phyloP scores from a whole-genome alignment of 2,329 filamentous ascomycete species.

The Penicillium sp. region DNA sequence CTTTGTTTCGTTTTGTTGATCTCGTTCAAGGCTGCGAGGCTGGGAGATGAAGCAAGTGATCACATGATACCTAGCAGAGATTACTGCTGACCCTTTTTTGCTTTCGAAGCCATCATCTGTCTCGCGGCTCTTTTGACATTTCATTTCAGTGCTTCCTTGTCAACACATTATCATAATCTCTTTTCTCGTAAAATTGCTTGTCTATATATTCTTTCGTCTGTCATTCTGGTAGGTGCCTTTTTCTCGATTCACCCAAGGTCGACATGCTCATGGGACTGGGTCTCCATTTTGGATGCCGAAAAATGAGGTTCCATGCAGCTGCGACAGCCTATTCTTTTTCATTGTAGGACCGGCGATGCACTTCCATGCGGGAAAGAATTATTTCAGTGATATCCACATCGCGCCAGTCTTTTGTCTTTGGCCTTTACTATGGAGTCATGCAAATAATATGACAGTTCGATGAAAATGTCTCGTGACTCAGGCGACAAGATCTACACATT shows the following conservation, averaged over 20 bases:
- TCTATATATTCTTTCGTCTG: neutral
- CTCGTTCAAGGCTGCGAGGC: neutral
- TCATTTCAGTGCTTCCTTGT: neutral
- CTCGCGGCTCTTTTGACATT: neutral
- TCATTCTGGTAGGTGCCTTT: neutral
- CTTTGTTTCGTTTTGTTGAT: neutral
- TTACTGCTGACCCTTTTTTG: neutral
- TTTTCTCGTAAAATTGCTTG: neutral
- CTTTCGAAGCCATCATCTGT: neutral
- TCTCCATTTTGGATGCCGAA: neutral
- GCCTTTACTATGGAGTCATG: neutral
- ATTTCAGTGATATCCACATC: neutral
- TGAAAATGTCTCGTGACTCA: neutral
- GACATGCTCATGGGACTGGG: neutral
- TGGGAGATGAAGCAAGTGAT: neutral
- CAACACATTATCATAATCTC: neutral
- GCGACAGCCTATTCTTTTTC: neutral
- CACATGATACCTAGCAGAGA: neutral
- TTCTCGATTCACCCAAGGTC: neutral
- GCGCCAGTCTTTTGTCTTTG: neutral
- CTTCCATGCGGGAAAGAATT: neutral
- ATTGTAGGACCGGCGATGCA: conserved; percentile 1
- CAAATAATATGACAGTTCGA: neutral
- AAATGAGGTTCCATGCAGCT: neutral
- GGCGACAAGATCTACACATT: no score